Evolutionary conservation across 345 rosid genomes (phyloP).

Genomic region (Carallia brachiata): DNA sequence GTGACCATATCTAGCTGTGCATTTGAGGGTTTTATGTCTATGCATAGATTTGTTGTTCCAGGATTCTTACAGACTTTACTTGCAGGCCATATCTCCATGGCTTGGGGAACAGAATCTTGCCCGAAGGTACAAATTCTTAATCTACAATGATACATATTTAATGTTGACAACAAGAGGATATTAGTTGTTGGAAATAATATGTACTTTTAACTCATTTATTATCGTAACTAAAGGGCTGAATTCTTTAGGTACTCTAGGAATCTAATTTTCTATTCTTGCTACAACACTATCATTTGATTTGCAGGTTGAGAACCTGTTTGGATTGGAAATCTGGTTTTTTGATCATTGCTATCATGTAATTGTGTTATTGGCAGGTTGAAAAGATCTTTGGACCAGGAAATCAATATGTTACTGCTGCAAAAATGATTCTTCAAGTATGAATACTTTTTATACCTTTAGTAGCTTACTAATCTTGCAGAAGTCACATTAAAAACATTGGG

Average conservation of each 20-base stretch:
- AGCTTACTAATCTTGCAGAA: neutral
- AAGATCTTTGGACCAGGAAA: slow-evolving; percentile 94
- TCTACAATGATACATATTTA: neutral
- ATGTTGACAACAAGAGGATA: neutral
- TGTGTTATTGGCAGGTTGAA: slow-evolving; percentile 56
- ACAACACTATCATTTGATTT: neutral
- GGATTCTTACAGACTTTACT: neutral
- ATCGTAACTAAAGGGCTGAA: neutral
- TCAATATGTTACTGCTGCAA: slow-evolving; percentile 95
- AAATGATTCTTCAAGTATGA: slow-evolving; percentile 88
- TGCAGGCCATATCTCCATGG: slow-evolving; percentile 92
- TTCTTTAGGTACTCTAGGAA: too few species aligned
- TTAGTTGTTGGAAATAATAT: neutral
- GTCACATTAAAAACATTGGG: too few species aligned
- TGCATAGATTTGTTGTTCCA: neutral
- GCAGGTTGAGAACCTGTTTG: neutral
- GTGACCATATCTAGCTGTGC: neutral
- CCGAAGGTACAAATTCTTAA: slow-evolving; percentile 64
- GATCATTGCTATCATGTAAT: neutral
- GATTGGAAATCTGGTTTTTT: neutral
- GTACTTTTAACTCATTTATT: neutral
- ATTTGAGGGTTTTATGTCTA: neutral
- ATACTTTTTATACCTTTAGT: neutral
- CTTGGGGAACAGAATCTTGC: slow-evolving; percentile 95
- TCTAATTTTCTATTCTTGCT: too few species aligned